phyloP scores from a whole-genome alignment of 2,329 filamentous ascomycete species.

The Pseudonectria foliicola region DNA sequence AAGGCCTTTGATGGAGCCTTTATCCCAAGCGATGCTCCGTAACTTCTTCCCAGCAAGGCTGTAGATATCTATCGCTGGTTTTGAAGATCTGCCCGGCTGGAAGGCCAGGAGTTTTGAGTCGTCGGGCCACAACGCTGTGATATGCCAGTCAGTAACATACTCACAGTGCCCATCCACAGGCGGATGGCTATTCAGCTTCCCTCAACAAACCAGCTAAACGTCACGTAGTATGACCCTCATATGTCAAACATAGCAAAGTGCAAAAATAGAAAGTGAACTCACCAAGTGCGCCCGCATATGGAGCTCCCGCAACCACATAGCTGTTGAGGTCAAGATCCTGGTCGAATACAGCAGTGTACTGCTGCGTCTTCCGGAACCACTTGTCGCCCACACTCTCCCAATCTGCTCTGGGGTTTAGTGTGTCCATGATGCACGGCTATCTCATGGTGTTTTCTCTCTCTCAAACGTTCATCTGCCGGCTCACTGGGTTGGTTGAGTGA shows the following conservation, averaged over 20 bases:
- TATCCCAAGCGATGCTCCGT: conserved; percentile 83
- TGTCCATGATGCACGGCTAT: conserved; percentile 41
- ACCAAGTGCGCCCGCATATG: conserved; percentile 92
- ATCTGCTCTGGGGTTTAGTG: conserved; percentile 66
- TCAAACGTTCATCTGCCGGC: neutral
- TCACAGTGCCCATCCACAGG: too few relatives aligned
- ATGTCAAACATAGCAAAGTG: neutral
- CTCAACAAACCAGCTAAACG: too few relatives aligned
- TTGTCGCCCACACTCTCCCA: conserved; percentile 92
- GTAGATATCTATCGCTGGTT: conserved; percentile 88
- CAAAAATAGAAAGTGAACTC: conserved; percentile 26
- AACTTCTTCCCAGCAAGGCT: conserved; percentile 87
- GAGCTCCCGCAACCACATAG: conserved; percentile 84
- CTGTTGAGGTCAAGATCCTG: conserved; percentile 91
- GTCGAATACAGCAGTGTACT: conserved; percentile 91
- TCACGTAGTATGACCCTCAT: too few relatives aligned
- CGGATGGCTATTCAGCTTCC: too few relatives aligned
- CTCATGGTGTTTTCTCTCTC: conserved; percentile 21
- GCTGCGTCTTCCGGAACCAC: conserved; percentile 91
- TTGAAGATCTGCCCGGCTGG: conserved; percentile 61
- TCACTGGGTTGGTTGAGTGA: neutral
- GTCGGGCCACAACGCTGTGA: conserved; percentile 76
- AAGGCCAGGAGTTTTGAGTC: conserved; percentile 77
- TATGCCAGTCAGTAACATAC: conserved; percentile 4
- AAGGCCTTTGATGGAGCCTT: conserved; percentile 76